Evolutionary conservation across 805 yeast species (phyloP).

Genomic region (Jamesozyma spencerorum): DNA sequence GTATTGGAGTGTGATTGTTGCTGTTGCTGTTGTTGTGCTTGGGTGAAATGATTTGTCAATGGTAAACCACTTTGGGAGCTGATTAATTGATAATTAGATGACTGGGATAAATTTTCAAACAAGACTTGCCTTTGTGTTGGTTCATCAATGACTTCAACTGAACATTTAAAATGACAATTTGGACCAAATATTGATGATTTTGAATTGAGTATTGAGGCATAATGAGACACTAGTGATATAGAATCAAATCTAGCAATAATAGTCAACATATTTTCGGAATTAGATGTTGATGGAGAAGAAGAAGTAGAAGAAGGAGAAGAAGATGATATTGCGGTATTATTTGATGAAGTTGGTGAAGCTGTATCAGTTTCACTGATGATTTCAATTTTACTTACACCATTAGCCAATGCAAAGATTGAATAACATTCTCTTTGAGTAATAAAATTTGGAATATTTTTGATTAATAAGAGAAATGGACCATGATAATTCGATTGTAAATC

Average conservation of each 20-base stretch:
- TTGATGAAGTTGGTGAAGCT: neutral
- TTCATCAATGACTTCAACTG: slow-evolving; percentile 33
- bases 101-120: slow-evolving; percentile 7
- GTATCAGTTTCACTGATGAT: slow-evolving; percentile 15
- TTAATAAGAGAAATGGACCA: slow-evolving; percentile 25
- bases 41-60: neutral
- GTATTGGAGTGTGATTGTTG: slow-evolving; percentile 7
- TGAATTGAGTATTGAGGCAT: slow-evolving; percentile 32
- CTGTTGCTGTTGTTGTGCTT: slow-evolving; percentile 4
- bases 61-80: slow-evolving; percentile 2
- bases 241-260: slow-evolving; percentile 38
- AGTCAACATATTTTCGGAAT: slow-evolving; percentile 11
- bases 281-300: neutral
- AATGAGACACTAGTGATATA: slow-evolving; percentile 34
- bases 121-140: slow-evolving; percentile 14
- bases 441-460: slow-evolving; percentile 54
- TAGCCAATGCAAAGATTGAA: slow-evolving; percentile 56
- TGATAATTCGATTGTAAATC: neutral
- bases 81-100: slow-evolving; percentile 5
- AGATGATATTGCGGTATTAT: neutral
- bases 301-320: too few species aligned
- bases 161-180: slow-evolving; percentile 30
- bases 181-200: slow-evolving; percentile 38
- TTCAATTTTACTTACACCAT: slow-evolving; percentile 46
- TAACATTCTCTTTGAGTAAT: slow-evolving; percentile 55